These are phyloP conservation scores for Lepidium didymum DNA, from an alignment of 345 rosid species.

Conservation along the genomic window DNA sequence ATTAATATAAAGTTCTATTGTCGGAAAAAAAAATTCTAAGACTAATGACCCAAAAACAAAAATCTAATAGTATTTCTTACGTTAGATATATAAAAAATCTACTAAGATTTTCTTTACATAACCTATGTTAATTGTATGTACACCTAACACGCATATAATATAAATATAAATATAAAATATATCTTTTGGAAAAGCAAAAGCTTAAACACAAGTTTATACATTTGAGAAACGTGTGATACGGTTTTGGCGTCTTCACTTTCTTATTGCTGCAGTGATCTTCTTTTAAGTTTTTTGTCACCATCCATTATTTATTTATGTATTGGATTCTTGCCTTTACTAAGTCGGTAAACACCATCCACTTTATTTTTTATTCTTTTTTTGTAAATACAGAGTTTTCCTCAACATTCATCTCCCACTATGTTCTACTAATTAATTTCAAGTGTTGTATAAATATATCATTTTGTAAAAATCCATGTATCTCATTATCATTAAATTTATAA, in stretches of 20 bases:
- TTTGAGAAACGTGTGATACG: constrained; percentile 43
- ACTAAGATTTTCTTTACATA: neutral
- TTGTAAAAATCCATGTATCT: neutral
- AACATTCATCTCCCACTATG: constrained; percentile 5
- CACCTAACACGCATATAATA: constrained; percentile 20
- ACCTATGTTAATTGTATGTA: constrained; percentile 13
- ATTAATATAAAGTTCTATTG: too few species aligned
- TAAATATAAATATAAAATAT: too few species aligned
- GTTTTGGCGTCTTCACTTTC: constrained; percentile 57
- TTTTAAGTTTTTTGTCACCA: constrained; percentile 25
- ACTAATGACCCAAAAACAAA: too few species aligned
- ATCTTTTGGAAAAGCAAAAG: constrained; percentile 46
- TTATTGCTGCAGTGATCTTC: constrained; percentile 15
- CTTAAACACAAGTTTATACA: constrained; percentile 13
- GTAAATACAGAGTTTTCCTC: constrained; percentile 12
- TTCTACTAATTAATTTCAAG: neutral
- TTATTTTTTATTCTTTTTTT: constrained; percentile 14
- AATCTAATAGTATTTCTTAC: neutral
- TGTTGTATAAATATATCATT: neutral
- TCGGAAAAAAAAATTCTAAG: too few species aligned
- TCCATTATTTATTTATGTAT: constrained; percentile 3
- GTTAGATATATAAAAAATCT: neutral
- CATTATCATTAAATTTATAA: neutral
- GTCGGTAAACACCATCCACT: constrained; percentile 15
- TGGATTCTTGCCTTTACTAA: constrained; percentile 27